These are phyloP conservation scores for Alternaria hordeiaustralica DNA, from an alignment of 2,329 filamentous ascomycete species.

Conservation along the genomic window DNA sequence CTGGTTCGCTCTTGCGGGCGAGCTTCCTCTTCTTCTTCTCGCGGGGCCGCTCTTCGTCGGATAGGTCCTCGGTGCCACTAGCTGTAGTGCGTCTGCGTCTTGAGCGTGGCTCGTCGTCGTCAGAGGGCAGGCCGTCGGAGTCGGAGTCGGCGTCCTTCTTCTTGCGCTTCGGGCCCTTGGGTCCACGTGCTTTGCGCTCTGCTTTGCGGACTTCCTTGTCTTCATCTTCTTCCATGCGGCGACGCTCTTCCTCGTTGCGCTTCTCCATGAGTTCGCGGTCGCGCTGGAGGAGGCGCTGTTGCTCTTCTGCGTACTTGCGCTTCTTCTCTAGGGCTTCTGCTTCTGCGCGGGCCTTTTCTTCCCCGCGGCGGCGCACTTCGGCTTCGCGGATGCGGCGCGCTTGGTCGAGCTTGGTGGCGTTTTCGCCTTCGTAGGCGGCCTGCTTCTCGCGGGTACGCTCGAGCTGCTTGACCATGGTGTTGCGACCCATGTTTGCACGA, in stretches of 20 bases:
- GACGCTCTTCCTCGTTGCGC: constrained; percentile 73
- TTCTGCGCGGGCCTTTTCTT: constrained; percentile 71
- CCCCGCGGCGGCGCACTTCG: constrained; percentile 79
- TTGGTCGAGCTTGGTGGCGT: constrained; percentile 83
- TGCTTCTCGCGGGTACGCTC: constrained; percentile 85
- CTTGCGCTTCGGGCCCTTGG: constrained; percentile 58
- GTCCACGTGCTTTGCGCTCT: constrained; percentile 59
- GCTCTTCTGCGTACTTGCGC: constrained; percentile 84
- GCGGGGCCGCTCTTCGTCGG: constrained; percentile 65
- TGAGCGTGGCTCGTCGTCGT: constrained; percentile 48
- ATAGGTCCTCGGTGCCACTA: constrained; percentile 49
- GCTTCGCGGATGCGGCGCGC: constrained; percentile 81
- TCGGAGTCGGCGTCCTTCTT: constrained; percentile 65
- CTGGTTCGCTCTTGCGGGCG: constrained; percentile 57
- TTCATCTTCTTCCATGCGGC: constrained; percentile 66
- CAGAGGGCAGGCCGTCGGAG: constrained; percentile 47
- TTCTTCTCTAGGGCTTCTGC: constrained; percentile 76
- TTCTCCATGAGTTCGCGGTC: constrained; percentile 74
- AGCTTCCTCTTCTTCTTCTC: constrained; percentile 70
- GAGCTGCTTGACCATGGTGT: constrained; percentile 91
- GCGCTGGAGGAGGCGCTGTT: constrained; percentile 77
- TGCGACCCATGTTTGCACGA: constrained; percentile 95
- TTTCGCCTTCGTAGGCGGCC: constrained; percentile 90
- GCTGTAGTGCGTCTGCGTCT: constrained; percentile 46
- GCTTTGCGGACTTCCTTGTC: constrained; percentile 81